These are phyloP conservation scores for Cucurbitaria berberidis DNA, from an alignment of 2,329 filamentous ascomycete genomes.

Conservation along the genomic window DNA sequence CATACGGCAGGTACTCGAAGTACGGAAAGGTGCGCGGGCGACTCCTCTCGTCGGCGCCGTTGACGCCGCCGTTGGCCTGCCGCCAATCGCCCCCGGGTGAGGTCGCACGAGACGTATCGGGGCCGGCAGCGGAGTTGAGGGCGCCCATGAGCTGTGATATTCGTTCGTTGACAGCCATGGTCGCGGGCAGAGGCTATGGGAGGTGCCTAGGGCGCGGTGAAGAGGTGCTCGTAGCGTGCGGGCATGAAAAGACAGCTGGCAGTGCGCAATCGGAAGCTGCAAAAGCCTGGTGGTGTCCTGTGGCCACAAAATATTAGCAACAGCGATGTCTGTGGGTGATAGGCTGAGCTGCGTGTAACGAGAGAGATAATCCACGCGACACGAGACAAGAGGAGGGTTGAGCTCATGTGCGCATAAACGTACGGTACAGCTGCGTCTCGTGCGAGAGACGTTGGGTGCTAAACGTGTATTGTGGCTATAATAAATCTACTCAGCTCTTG, in stretches of 20 bases:
- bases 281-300: conserved; percentile 13
- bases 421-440: conserved; percentile 14
- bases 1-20: conserved; percentile 86
- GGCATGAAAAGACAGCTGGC: conserved; percentile 35
- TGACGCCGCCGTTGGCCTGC: conserved; percentile 57
- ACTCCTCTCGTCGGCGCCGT: conserved; percentile 62
- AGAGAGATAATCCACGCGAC: conserved; percentile 10
- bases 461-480: conserved; percentile 5
- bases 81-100: conserved; percentile 73
- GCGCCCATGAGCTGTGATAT: conserved; percentile 52
- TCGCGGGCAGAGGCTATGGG: conserved; percentile 14
- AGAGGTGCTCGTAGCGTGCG: conserved; percentile 13
- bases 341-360: conserved; percentile 9
- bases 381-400: conserved; percentile 2
- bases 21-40: conserved; percentile 91
- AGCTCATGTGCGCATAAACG: conserved; percentile 8
- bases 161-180: conserved; percentile 49
- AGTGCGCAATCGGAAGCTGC: conserved; percentile 16
- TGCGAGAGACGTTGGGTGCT: background rate
- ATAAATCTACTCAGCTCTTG: conserved; percentile 7
- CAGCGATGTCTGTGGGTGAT: conserved; percentile 10
- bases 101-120: conserved; percentile 83
- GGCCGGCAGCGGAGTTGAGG: conserved; percentile 54
- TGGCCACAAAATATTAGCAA: conserved; percentile 20
- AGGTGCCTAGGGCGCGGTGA: conserved; percentile 22